Conservation (phyloP, 805 yeast species). For the Schizosaccharomyces pombe region DNA sequence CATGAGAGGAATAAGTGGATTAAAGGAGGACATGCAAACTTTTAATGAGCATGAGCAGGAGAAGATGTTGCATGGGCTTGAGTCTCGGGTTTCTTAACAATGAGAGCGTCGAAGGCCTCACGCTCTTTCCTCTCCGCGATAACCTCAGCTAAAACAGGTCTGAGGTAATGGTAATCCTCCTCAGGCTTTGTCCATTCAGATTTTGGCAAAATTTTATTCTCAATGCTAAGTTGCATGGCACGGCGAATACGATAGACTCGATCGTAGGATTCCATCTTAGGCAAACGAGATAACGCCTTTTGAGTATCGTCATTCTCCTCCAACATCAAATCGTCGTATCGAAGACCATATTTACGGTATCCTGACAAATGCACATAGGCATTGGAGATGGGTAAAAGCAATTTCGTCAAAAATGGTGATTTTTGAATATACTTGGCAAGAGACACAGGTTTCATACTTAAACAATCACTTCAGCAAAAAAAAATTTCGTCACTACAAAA, state of each 20-base stretch:
- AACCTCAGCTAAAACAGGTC: constrained; percentile 79
- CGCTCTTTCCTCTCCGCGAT: constrained; percentile 81
- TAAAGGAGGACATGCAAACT: no score
- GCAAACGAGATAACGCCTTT: constrained; percentile 72
- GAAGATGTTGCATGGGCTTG: not conserved
- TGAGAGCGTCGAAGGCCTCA: constrained; percentile 64
- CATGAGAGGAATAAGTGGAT: no score
- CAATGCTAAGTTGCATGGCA: constrained; percentile 68
- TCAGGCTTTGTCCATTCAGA: constrained; percentile 54
- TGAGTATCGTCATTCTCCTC: constrained; percentile 78
- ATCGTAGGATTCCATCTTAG: constrained; percentile 61
- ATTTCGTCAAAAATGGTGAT: constrained; percentile 52
- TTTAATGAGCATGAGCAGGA: not conserved
- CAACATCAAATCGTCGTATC: constrained; percentile 62
- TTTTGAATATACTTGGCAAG: constrained; percentile 57
- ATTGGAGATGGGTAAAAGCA: constrained; percentile 60
- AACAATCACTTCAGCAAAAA: not conserved
- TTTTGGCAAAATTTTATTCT: constrained; percentile 67
- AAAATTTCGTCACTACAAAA: not conserved
- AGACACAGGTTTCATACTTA: constrained; percentile 18
- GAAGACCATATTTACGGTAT: constrained; percentile 82
- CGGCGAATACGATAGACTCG: constrained; percentile 81
- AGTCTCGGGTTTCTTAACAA: constrained; percentile 11
- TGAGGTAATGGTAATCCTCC: constrained; percentile 60
- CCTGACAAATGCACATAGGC: constrained; percentile 56